Base-by-base conservation (phyloP, 495 filamentous ascomycete genomes). In the Astrothelium macrocarpum region DNA sequence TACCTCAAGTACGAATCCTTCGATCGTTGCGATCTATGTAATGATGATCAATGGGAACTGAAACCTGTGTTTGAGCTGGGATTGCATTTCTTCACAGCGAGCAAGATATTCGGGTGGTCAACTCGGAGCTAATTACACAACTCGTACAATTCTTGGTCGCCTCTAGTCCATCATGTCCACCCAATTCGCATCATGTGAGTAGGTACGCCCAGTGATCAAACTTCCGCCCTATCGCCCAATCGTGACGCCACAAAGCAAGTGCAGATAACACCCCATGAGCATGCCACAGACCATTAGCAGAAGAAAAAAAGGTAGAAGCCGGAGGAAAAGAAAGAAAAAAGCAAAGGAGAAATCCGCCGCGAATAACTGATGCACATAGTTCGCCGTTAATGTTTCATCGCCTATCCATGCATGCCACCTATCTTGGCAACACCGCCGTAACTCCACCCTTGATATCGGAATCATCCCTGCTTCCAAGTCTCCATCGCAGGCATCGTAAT, bases 401-500 rank as follows among this genome's bases (percentile, higher is more conserved):
- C 34, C 34, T 5, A 39, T 39, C 34, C 34, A 5, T 39, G 5
- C 34, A 5, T 5, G 14, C 34, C 14, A 5, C 34, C 34, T 14
- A 39, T 39, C 34, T 5, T 39, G 14, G 5, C 14, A 39, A 39
- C 34, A n/a, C 34, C 34, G 34, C 5, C 14, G 14, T 14, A 14
- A n/a, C n/a, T n/a, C n/a, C n/a, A n/a, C n/a, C n/a, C n/a, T n/a
- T n/a, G n/a, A n/a, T n/a, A n/a, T n/a, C n/a, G 36, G 36, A 12
- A 29, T 56, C 25, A 56, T 28, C 49, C 49, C 11, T 56, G 29
- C 20, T 56, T 56, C 4, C 49, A 56, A 5, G 49, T 56, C 49
- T 56, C 49, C 49, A 56, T 56, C 23, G 49, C 49, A 2, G 49
- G 49, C 49, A 56, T 4, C 20, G 49, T 56, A 16, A 56, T 56